phyloP scores from a whole-genome alignment of 2,329 filamentous ascomycete genomes.

The Colletotrichum costaricense region DNA sequence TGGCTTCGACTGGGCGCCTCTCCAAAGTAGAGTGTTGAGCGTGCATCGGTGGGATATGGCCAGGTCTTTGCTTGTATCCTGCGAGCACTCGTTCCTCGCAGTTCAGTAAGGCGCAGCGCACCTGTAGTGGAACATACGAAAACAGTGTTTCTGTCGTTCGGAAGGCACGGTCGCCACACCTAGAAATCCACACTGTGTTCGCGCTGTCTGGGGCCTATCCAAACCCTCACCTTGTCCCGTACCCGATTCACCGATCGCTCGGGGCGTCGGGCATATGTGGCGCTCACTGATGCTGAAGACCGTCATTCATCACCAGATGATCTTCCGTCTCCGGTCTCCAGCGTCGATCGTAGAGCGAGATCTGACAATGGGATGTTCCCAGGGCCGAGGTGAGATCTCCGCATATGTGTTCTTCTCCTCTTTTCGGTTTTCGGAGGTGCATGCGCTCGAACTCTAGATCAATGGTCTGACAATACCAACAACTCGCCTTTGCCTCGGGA shows the following conservation, averaged over 20 bases:
- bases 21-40: not conserved
- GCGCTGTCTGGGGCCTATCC: constrained; percentile 1
- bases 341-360: constrained; percentile 11
- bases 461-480: constrained; percentile 10
- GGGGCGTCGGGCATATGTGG: not conserved
- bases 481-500: not conserved
- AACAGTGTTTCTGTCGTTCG: not conserved
- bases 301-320: constrained; percentile 17
- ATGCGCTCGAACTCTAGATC: not conserved
- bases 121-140: not conserved
- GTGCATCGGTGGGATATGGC: not conserved
- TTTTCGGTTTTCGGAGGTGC: not conserved
- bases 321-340: constrained; percentile 19
- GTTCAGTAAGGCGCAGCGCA: not conserved
- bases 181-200: constrained; percentile 18
- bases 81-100: constrained; percentile 6
- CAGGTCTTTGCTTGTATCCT: not conserved
- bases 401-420: not conserved
- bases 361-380: constrained; percentile 8
- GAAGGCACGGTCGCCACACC: not conserved
- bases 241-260: constrained; percentile 8
- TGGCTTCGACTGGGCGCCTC: constrained; percentile 11
- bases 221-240: constrained; percentile 16
- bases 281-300: not conserved
- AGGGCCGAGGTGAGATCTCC: not conserved